Evolutionary conservation across 768 basidiomycete species (phyloP).

Genomic region (Amanita pallidorosea): DNA sequence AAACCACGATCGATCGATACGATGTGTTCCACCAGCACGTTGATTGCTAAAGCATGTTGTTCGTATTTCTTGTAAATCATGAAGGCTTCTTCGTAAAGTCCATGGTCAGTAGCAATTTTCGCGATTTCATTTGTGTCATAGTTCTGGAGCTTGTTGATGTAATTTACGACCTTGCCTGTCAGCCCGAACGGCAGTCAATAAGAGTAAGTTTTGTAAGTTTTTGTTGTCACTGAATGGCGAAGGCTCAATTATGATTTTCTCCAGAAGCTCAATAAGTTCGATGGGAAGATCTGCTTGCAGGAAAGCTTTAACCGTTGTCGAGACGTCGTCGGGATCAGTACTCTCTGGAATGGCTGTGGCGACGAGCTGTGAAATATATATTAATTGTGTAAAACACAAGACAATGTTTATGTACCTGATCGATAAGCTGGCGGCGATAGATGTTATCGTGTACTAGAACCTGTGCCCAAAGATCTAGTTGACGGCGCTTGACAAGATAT

Average conservation of each 20-base stretch:
- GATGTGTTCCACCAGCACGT: conserved; percentile 95
- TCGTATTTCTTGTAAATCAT: conserved; percentile 98
- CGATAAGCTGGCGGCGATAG: conserved; percentile 87
- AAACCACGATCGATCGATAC: conserved; percentile 95
- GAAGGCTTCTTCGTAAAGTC: conserved; percentile 91
- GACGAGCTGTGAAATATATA: conserved; percentile 46
- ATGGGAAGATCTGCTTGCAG: conserved; percentile 93
- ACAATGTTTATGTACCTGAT: conserved; percentile 50
- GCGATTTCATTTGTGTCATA: conserved; percentile 95
- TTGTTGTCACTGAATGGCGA: conserved; percentile 98
- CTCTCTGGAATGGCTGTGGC: conserved; percentile 94
- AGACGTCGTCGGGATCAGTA: conserved; percentile 98
- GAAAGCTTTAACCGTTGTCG: conserved; percentile 97
- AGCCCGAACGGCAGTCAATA: conserved; percentile 92
- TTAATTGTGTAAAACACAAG: neutral
- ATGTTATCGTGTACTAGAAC: conserved; percentile 85
- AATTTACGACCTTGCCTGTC: conserved; percentile 98
- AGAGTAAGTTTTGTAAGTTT: conserved; percentile 89
- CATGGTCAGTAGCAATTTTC: conserved; percentile 92
- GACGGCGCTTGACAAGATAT: conserved; percentile 93
- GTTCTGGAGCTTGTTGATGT: conserved; percentile 95
- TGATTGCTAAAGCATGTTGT: conserved; percentile 92
- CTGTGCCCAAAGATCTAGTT: conserved; percentile 93
- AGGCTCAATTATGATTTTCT: conserved; percentile 97
- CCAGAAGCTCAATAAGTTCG: conserved; percentile 92